Conservation (phyloP, 2,329 filamentous ascomycete species). For the Rhexocercosporidium sp. region DNA sequence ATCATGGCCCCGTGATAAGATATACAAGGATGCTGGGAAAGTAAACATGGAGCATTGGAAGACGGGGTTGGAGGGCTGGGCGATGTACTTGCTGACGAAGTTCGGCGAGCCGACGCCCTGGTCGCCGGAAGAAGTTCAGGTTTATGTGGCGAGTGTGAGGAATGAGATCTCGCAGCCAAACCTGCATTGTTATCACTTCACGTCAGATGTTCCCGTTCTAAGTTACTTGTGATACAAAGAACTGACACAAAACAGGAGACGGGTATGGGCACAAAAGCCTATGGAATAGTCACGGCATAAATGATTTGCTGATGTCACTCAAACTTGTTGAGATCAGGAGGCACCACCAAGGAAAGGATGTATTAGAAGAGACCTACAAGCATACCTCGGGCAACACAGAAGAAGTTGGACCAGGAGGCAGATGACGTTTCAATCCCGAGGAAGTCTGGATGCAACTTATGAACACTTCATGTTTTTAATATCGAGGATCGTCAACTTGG, state of each 20-base stretch:
- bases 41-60: conserved; percentile 28
- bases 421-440: too few species aligned
- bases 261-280: conserved; percentile 1
- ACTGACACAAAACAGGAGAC: neutral
- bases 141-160: conserved; percentile 17
- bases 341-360: too few species aligned
- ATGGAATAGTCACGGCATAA: neutral
- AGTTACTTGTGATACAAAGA: neutral
- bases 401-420: too few species aligned
- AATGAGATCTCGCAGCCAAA: conserved; percentile 15
- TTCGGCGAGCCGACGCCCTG: conserved; percentile 12
- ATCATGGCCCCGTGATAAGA: neutral
- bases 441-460: too few species aligned
- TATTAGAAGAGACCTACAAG: too few species aligned
- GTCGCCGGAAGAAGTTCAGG: conserved; percentile 12
- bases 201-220: neutral
- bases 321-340: too few species aligned
- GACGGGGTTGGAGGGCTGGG: conserved; percentile 24
- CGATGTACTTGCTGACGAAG: conserved; percentile 31
- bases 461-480: too few species aligned
- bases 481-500: too few species aligned
- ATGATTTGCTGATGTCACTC: too few species aligned
- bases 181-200: conserved; percentile 14
- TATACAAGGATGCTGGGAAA: conserved; percentile 1
- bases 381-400: too few species aligned